Conservation (phyloP, 805 yeast species). For the Zygotorulaspora danielsina region DNA sequence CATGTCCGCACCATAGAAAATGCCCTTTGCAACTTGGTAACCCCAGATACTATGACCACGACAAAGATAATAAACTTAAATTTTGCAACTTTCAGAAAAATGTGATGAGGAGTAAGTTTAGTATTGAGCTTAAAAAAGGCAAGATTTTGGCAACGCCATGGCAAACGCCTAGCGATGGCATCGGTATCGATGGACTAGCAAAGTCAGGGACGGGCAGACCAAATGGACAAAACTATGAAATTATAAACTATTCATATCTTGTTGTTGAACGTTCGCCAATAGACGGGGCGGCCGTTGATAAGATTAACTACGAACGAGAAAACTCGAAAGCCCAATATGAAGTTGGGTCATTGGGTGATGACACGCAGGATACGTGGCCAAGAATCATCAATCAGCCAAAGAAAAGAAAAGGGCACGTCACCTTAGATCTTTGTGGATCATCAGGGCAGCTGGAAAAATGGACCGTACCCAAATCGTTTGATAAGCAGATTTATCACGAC, state of each 20-base stretch:
- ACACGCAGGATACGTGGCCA: constrained; percentile 51
- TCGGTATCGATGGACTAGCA: constrained; percentile 42
- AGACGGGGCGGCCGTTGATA: constrained; percentile 39
- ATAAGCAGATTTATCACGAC: constrained; percentile 76
- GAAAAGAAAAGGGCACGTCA: constrained; percentile 78
- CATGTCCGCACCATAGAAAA: constrained; percentile 81
- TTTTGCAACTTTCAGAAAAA: constrained; percentile 74
- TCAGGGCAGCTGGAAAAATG: constrained; percentile 80
- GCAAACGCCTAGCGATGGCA: constrained; percentile 52
- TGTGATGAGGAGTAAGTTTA: constrained; percentile 71
- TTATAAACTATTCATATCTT: constrained; percentile 69
- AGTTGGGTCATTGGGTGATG: constrained; percentile 27
- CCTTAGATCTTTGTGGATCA: constrained; percentile 72
- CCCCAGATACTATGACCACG: constrained; percentile 56
- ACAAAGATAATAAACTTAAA: constrained; percentile 54
- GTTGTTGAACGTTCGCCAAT: constrained; percentile 57
- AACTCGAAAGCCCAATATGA: constrained; percentile 18
- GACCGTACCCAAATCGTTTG: constrained; percentile 76
- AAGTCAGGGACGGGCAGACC: constrained; percentile 73
- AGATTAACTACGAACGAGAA: constrained; percentile 42
- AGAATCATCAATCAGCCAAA: constrained; percentile 67
- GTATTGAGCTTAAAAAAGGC: constrained; percentile 85
- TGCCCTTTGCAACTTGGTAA: constrained; percentile 84
- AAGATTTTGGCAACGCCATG: constrained; percentile 66
- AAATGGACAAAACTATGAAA: constrained; percentile 63